Base-by-base conservation (phyloP, 768 basidiomycete genomes). In the Fomitopsis serialis region DNA sequence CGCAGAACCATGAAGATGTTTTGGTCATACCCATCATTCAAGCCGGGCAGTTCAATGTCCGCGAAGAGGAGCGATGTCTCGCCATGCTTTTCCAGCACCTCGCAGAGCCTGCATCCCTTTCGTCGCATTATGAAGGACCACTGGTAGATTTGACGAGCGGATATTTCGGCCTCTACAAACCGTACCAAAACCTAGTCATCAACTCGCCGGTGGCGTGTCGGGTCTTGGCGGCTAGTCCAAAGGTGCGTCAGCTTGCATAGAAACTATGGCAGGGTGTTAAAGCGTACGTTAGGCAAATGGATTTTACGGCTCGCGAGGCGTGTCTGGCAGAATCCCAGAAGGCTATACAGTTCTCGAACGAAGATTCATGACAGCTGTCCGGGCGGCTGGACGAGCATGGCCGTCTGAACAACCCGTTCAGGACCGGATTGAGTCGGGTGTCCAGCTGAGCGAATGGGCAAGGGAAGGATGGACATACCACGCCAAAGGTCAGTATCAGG, bases 391-490 rank as follows among this genome's bases (percentile, higher is more conserved):
- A 4, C 74, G 71, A 29, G 60, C 52, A 29, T 64, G 64, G 62
- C 27, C 52, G 25, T 32, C 44, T 57, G n/a, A 58, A 54, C 32
- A 57, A 24, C n/a, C 45, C 15, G 60, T 59, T 10, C 63, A 56
- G 24, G 5, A n/a, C 5, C n/a, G 42, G 49, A 63, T 58, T 29
- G 70, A 73, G 3, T 63, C 70, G 32, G 81, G 83, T 0, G 78
- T 99, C 22, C 75, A 83, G 51, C 73, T 99, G 56, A 78, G 73
- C 54, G 96, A 99, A 68, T 99, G 97, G 97, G 79, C 84, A 63
- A 80, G 79, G 58, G 72, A 77, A 22, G 92, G 87, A 3, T 99
- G 97, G 97, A 98, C 97, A 1, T 99, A 99, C 71, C 97, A 99
- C 64, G 91, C 97, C 23, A 99, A 99, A 78, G 97, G 95, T 96